Base-by-base conservation (phyloP, 768 basidiomycete genomes). In the Calocera viscosa region DNA sequence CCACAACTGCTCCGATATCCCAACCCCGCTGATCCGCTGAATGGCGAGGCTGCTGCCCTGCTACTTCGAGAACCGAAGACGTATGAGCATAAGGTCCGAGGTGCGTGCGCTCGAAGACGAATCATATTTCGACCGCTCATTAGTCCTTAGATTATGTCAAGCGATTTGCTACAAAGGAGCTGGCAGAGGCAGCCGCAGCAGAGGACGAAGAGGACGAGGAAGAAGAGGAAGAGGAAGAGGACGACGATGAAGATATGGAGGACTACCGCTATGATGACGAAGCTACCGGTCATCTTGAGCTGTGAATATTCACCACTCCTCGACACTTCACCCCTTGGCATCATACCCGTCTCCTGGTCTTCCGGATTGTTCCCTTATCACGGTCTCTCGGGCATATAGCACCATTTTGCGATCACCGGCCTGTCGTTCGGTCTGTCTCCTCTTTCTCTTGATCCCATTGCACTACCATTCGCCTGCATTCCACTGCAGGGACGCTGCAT, bases 31-130 rank as follows among this genome's bases (percentile, higher is more conserved):
- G 96, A 99, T 75, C 96, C 96, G 2, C 80, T 98, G 65, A 99
- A 99, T 70, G 95, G 95, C 35, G 96, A 99, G 78, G 96, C 96
- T 22, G 96, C 96, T 10, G 93, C 95, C 1, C 81, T 99, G 39
- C 83, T 98, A 69, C 94, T 98, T 91, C 89, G 95, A 32, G 94
- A 98, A 74, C 94, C 94, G 35, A 93, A 94, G 76, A 89, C 92
- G 69, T 99, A 99, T 72, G 93, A 95, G 70, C 83, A 82, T 26
- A 95, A 91, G 75, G 94, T 99, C 67, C 92, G 93, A 80, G 92
- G 91, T 89, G 73, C 34, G 82, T 71, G 24, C 40, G 35, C 35
- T 38, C 35, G 33, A 64, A 12, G 17, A n/a, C n/a, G n/a, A n/a
- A 35, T 30, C 17, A 14, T 33, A 64, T 34, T 30, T 28, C 19